Evolutionary conservation across 192 early-diverging fungal genomes (phyloP).

Genomic region (Backusella macrospora): DNA sequence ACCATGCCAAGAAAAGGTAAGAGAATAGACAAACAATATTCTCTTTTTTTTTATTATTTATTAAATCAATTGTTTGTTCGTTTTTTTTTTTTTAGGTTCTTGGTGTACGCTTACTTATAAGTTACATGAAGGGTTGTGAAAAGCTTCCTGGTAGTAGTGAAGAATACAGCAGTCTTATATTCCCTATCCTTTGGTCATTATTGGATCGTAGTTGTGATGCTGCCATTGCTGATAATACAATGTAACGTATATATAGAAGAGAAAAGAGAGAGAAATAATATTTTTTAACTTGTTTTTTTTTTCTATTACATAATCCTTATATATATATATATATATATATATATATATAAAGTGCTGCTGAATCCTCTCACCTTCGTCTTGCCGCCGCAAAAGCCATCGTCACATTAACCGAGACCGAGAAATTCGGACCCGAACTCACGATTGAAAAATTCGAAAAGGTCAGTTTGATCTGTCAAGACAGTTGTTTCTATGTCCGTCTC

Average conservation of each 20-base stretch:
- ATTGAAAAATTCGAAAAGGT: constrained; percentile 60
- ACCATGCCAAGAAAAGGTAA: constrained; percentile 28
- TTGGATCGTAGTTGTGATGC: constrained; percentile 10
- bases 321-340: too few relatives aligned
- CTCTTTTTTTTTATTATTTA: neutral
- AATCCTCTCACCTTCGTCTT: constrained; percentile 68
- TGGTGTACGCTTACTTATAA: constrained; percentile 18
- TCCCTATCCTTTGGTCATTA: constrained; percentile 23
- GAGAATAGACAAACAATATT: neutral
- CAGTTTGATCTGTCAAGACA: constrained; percentile 71
- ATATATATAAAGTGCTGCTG: constrained; percentile 38
- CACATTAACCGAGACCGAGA: constrained; percentile 55
- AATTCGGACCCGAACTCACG: constrained; percentile 57
- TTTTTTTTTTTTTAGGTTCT: constrained; percentile 13
- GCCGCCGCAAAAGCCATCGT: constrained; percentile 66
- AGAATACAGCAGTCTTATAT: neutral
- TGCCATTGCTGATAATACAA: constrained; percentile 7
- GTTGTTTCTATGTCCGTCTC: constrained; percentile 80
- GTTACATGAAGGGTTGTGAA: constrained; percentile 19
- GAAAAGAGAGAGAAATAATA: too few relatives aligned
- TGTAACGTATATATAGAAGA: neutral
- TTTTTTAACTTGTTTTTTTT: neutral
- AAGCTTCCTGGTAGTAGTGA: neutral
- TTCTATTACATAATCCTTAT: neutral
- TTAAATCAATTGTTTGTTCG: too few relatives aligned